These are phyloP conservation scores for Trichocladium antarcticum DNA, from an alignment of 495 filamentous ascomycete genomes.

Conservation along the genomic window DNA sequence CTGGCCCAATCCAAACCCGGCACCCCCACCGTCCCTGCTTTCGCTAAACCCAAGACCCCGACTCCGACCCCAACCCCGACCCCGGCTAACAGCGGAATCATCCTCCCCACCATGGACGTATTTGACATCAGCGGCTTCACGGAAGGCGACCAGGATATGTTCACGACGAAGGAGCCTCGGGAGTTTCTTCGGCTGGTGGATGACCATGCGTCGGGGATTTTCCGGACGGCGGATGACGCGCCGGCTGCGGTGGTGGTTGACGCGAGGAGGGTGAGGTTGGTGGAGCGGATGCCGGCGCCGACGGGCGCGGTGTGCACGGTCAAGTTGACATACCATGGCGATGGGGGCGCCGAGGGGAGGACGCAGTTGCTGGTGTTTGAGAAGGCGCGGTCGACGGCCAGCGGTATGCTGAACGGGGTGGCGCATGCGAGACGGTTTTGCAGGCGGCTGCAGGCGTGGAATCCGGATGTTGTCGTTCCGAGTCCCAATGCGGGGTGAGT, in stretches of 20 bases:
- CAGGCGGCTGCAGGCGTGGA: constrained; percentile 21
- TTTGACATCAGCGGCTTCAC: constrained; percentile 6
- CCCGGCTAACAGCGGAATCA: neutral
- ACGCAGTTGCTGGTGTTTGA: constrained; percentile 13
- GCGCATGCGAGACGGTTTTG: constrained; percentile 29
- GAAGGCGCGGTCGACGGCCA: constrained; percentile 2
- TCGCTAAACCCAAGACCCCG: neutral
- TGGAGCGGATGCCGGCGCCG: constrained; percentile 2
- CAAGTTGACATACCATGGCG: neutral
- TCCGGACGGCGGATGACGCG: constrained; percentile 3
- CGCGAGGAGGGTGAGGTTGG: constrained; percentile 13
- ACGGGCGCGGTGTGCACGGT: constrained; percentile 6
- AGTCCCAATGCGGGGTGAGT: neutral
- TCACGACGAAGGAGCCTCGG: neutral
- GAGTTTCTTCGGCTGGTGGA: constrained; percentile 11
- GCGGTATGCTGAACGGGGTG: constrained; percentile 17
- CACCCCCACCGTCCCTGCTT: neutral
- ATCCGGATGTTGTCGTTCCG: constrained; percentile 14
- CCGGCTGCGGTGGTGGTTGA: constrained; percentile 12
- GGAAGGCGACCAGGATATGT: neutral
- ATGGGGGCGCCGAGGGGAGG: neutral
- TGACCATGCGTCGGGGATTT: constrained; percentile 6
- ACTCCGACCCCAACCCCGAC: too few species aligned
- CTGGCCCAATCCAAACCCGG: neutral
- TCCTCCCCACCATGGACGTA: constrained; percentile 5